A percentile compares a stretch with the other conserved stretches of the same genome.
Evolutionary conservation across 768 basidiomycete species (phyloP).

Genomic region (Dacryopinax spathularia): DNA sequence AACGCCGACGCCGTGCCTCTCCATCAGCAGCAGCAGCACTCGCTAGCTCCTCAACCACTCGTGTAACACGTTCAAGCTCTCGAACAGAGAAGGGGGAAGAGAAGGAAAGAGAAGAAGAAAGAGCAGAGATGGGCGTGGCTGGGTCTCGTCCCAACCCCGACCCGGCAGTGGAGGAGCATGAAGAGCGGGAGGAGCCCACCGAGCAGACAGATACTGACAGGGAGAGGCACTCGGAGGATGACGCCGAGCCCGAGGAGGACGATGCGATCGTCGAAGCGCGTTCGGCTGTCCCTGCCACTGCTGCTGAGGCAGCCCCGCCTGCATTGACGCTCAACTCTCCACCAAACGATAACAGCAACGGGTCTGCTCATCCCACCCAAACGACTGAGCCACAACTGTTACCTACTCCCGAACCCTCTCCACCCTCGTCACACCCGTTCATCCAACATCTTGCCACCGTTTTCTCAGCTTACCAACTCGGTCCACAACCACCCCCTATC

Average conservation of each 20-base stretch:
- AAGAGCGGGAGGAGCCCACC: background rate
- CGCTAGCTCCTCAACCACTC: no score
- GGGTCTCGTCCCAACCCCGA: no score
- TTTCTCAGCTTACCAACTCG: constrained; percentile 45
- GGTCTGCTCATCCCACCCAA: background rate
- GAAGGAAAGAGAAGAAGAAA: background rate
- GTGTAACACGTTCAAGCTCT: background rate
- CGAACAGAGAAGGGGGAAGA: background rate
- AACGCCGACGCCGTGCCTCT: no score
- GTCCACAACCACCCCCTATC: constrained; percentile 21
- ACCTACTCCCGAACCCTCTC: background rate
- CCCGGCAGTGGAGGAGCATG: background rate
- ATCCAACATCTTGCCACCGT: constrained; percentile 42
- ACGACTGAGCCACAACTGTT: background rate
- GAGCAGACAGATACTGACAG: background rate
- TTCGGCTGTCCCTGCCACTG: no score
- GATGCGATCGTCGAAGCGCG: background rate
- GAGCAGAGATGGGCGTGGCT: background rate
- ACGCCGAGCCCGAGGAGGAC: background rate
- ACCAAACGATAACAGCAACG: background rate
- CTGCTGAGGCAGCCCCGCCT: no score
- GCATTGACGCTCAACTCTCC: no score
- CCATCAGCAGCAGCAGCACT: no score
- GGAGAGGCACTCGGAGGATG: background rate
- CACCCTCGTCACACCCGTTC: constrained; percentile 25